phyloP scores from a whole-genome alignment of 2,329 filamentous ascomycete species.

The Penicillium sp. region DNA sequence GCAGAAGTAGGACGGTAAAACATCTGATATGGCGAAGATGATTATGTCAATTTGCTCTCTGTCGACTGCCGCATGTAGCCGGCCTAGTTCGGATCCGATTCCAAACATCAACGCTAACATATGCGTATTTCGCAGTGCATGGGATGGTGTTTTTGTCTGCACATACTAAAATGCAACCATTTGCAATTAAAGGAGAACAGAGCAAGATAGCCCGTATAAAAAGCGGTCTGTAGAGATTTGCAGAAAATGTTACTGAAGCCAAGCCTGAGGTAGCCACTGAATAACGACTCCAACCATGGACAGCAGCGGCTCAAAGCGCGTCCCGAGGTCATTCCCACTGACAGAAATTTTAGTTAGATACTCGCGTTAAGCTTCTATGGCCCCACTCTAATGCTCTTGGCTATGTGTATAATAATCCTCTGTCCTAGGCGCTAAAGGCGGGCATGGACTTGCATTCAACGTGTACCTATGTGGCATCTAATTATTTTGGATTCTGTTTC shows the following conservation, averaged over 20 bases:
- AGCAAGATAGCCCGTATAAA: not conserved
- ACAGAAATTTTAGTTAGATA: constrained; percentile 7
- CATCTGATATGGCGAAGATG: no score
- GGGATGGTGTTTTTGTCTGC: not conserved
- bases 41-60: no score
- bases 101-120: constrained; percentile 8
- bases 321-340: constrained; percentile 2
- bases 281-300: constrained; percentile 1
- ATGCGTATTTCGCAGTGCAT: not conserved
- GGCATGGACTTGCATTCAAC: not conserved
- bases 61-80: no score
- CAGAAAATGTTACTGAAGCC: not conserved
- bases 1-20: no score
- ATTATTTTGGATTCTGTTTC: not conserved
- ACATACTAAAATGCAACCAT: not conserved
- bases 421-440: not conserved
- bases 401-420: not conserved
- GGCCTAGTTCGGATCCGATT: not conserved
- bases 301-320: constrained; percentile 6
- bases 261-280: not conserved
- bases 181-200: not conserved
- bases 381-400: not conserved
- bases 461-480: not conserved
- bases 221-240: not conserved
- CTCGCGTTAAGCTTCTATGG: constrained; percentile 1